Conservation (phyloP, 371 early-diverging fungal species). For the Mucor circinelloides region DNA sequence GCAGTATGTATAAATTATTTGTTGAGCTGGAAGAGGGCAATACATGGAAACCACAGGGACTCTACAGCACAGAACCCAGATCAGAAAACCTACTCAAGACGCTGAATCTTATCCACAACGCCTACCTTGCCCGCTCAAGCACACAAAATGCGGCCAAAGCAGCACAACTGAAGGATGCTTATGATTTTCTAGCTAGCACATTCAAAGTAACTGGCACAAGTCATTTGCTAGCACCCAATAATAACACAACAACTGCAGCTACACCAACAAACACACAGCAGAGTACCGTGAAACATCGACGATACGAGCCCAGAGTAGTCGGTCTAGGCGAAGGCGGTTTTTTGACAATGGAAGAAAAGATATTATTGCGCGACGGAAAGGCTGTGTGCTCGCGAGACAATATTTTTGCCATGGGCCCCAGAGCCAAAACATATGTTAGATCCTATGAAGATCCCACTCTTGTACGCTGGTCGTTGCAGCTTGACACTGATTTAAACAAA, state of each 20-base stretch:
- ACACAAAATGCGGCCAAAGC: background rate
- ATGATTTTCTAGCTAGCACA: background rate
- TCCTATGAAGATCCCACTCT: slow-evolving; percentile 9
- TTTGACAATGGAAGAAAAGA: slow-evolving; percentile 11
- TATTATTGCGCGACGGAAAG: slow-evolving; percentile 3
- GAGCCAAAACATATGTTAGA: slow-evolving; percentile 10
- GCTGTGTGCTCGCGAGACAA: slow-evolving; percentile 6
- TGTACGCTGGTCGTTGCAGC: slow-evolving; percentile 4
- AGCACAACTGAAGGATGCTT: background rate
- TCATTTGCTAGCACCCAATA: background rate
- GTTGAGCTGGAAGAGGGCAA: slow-evolving; percentile 15
- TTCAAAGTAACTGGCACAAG: slow-evolving; percentile 8
- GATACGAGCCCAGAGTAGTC: background rate
- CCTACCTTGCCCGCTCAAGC: background rate
- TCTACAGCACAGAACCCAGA: slow-evolving; percentile 11
- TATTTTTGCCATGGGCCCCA: slow-evolving; percentile 7
- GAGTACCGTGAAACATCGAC: background rate
- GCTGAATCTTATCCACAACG: background rate
- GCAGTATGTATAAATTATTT: slow-evolving; percentile 5
- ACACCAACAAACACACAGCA: background rate
- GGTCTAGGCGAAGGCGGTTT: slow-evolving; percentile 1
- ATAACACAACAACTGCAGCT: background rate
- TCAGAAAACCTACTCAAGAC: slow-evolving; percentile 6
- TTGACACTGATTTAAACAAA: slow-evolving; percentile 3
- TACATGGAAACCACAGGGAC: slow-evolving; percentile 24